phyloP scores from a whole-genome alignment of 2,329 filamentous ascomycete species.

The Chaetomiaceae sp. region DNA sequence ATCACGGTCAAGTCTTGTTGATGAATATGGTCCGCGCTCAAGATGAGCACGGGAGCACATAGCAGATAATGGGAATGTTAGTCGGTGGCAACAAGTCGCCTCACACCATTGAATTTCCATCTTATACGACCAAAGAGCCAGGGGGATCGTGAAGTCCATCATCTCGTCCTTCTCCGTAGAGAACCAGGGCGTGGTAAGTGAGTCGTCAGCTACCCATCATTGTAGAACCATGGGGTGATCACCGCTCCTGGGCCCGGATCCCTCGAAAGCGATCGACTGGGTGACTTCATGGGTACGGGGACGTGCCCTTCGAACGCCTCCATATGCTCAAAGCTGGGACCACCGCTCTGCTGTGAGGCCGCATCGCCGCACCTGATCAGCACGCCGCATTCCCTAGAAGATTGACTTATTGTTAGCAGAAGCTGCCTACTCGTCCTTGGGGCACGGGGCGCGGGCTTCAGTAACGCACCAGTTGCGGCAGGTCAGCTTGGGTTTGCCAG shows the following conservation, averaged over 20 bases:
- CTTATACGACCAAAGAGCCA: too few species aligned
- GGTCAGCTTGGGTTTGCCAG: constrained; percentile 65
- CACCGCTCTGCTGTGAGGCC: neutral
- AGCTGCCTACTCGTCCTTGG: neutral
- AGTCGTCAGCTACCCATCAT: neutral
- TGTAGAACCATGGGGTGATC: constrained; percentile 37
- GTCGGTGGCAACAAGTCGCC: too few species aligned
- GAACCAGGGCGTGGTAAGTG: neutral
- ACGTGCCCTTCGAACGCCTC: constrained; percentile 48
- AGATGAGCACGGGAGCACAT: too few species aligned
- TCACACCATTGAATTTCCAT: too few species aligned
- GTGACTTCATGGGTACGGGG: constrained; percentile 59
- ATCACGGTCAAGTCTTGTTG: too few species aligned
- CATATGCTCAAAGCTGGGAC: too few species aligned
- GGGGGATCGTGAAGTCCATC: too few species aligned
- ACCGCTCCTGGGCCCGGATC: neutral
- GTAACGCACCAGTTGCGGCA: constrained; percentile 65
- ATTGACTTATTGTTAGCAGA: neutral
- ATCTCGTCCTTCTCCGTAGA: too few species aligned
- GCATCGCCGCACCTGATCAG: neutral
- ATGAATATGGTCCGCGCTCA: too few species aligned
- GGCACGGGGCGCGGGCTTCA: neutral
- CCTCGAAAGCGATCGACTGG: constrained; percentile 35
- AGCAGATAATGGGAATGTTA: too few species aligned
- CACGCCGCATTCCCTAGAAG: neutral